Conservation (phyloP, 1,139 yeast species). For the Wickerhamomyces sp. region DNA sequence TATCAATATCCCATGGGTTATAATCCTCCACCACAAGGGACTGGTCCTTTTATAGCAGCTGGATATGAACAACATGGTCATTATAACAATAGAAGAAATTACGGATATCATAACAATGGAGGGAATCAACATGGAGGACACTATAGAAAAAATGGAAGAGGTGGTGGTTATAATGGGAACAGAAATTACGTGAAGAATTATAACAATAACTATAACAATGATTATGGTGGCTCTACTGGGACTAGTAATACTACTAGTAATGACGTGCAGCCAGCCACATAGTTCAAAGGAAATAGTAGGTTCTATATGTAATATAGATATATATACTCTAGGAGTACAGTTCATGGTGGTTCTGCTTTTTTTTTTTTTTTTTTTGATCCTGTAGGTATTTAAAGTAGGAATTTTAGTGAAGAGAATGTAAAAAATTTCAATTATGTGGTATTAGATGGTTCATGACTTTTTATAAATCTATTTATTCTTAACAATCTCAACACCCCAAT, state of each 20-base stretch:
- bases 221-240: background rate
- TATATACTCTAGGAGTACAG: no score
- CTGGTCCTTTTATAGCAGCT: background rate
- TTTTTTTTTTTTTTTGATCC: no score
- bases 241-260: no score
- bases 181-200: conserved; percentile 2
- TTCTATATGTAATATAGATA: no score
- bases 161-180: conserved; percentile 5
- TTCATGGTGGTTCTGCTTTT: no score
- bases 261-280: no score
- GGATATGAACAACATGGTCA: background rate
- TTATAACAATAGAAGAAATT: background rate
- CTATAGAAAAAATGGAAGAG: conserved; percentile 4
- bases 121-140: background rate
- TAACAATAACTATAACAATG: background rate
- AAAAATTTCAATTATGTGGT: no score
- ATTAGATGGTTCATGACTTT: background rate
- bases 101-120: background rate
- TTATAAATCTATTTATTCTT: conserved; percentile 23
- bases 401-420: no score
- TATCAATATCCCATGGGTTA: background rate
- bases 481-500: conserved; percentile 81
- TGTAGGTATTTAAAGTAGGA: no score
- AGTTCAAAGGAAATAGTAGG: no score
- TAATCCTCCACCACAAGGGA: background rate